Evolutionary conservation across 177 flowering plant species (phyloP).

Genomic region (Vitis hybrid): DNA sequence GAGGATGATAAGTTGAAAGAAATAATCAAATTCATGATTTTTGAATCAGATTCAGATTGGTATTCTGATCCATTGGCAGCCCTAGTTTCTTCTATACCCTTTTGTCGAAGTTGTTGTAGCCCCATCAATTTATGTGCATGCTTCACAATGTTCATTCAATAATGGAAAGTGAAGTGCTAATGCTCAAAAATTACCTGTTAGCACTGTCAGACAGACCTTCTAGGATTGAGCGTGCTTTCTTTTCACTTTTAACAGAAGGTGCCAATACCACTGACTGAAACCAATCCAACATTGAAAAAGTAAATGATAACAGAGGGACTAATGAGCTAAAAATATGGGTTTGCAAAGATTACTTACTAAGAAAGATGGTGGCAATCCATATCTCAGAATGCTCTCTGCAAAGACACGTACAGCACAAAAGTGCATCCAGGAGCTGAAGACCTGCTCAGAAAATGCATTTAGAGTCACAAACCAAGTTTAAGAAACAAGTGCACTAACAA

Average conservation of each 20-base stretch:
- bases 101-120: no score
- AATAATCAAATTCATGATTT: no score
- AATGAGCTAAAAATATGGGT: no score
- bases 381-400: constrained; percentile 91
- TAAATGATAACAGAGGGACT: no score
- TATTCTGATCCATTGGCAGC: no score
- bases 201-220: constrained; percentile 62
- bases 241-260: constrained; percentile 79
- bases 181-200: constrained; percentile 53
- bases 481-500: neutral
- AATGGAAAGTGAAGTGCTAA: neutral
- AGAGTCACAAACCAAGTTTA: no score
- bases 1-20: no score
- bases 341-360: constrained; percentile 46
- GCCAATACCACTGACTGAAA: constrained; percentile 84
- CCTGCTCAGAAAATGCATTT: constrained; percentile 41
- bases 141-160: neutral
- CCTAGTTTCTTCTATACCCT: no score
- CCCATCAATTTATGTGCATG: no score
- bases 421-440: constrained; percentile 98
- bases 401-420: constrained; percentile 93
- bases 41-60: no score
- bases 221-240: constrained; percentile 87
- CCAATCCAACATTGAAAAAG: neutral
- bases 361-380: constrained; percentile 92